Evolutionary conservation across 2,329 filamentous ascomycete genomes (phyloP).

Genomic region (Verticillium albo-atrum): DNA sequence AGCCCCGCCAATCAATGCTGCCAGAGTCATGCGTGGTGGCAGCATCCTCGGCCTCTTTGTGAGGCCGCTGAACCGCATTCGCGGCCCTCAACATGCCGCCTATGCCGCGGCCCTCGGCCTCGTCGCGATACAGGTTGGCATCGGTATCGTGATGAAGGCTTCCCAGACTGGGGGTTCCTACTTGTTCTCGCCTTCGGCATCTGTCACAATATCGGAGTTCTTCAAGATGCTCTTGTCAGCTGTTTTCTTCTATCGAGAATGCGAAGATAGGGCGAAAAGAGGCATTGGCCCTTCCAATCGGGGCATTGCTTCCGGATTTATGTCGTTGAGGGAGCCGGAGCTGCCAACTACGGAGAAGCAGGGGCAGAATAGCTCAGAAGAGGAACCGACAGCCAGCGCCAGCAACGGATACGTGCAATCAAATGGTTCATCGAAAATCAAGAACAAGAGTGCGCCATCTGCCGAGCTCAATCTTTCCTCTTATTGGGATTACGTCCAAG

Average conservation of each 20-base stretch:
- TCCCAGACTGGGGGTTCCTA: conserved; percentile 20
- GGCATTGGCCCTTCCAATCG: conserved; percentile 12
- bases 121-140: conserved; percentile 27
- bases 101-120: conserved; percentile 24
- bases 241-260: conserved; percentile 22
- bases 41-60: conserved; percentile 10
- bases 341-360: conserved; percentile 5
- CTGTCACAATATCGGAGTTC: conserved; percentile 25
- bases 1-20: no score
- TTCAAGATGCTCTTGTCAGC: conserved; percentile 24
- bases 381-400: neutral
- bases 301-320: conserved; percentile 11
- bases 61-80: conserved; percentile 10
- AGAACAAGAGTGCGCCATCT: no score
- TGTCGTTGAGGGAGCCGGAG: conserved; percentile 9
- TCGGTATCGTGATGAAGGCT: conserved; percentile 27
- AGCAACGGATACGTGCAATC: no score
- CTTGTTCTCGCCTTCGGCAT: conserved; percentile 23
- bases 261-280: conserved; percentile 11
- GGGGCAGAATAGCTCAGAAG: conserved; percentile 15
- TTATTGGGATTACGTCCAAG: conserved; percentile 15
- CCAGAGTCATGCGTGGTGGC: conserved; percentile 9
- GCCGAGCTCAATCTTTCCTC: conserved; percentile 7
- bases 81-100: conserved; percentile 13
- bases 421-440: no score